Base-by-base conservation (phyloP, 192 early-diverging fungal species). In the Rhizoclosmatium globosum region DNA sequence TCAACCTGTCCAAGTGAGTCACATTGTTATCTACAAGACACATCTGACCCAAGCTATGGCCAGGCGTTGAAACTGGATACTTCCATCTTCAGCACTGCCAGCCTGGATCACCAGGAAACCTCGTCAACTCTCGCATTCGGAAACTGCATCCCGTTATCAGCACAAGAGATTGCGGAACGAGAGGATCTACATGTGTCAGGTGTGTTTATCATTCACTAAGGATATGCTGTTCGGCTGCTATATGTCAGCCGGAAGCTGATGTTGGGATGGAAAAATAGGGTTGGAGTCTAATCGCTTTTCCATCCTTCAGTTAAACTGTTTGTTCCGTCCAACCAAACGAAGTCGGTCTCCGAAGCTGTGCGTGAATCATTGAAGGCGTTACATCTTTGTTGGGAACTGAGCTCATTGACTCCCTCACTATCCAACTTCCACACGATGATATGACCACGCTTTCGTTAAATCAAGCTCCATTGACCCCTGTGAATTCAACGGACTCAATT, bases 401-500 rank as follows among this genome's bases (percentile, higher is more conserved):
- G 1, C 45, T 4, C 2, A 62, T 74, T 45, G 72, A 74, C 44
- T 64, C 59, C 44, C 60, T 74, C 43, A 43, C 43, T 2, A 23
- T 74, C 17, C 72, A 62, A 74, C 72, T 74, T 7, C 72, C 70
- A 17, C 21, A 21, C 4, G 15, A 9, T 21, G 15, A n/a, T 47
- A 13, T 17, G 17, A 15, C 48, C 47, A 57, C 11, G 50, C 21
- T 11, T 13, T 62, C 60, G 9, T 31, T 31, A 31, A 23, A 62
- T 21, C 15, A 19, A 62, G 21, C 60, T 53, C 9, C 17, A 13
- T 2, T 64, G 13, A 68, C 66, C 45, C 42, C 39, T 38, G 17
- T 48, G 3, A 23, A 4, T 11, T 13, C 69, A 31, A 13, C 47
- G 6, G 23, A 57, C 44, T 17, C 45, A 13, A 43, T 21, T 2